These are phyloP conservation scores for Rosa lucieae DNA, from an alignment of 306 rosid species.

Conservation along the genomic window DNA sequence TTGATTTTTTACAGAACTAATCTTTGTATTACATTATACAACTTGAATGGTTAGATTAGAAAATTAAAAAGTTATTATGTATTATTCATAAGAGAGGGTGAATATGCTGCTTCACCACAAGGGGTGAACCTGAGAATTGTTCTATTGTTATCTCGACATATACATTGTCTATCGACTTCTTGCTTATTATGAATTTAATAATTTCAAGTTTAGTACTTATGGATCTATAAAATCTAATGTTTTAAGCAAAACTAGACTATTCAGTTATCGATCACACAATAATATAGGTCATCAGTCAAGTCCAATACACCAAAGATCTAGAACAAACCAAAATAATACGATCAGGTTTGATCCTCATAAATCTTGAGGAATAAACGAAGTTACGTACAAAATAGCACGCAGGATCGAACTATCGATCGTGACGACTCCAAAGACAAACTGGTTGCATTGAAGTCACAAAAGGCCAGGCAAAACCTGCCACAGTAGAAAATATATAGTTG, in stretches of 20 bases:
- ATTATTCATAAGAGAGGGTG: too few species aligned
- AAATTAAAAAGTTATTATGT: too few species aligned
- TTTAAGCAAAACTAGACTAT: neutral
- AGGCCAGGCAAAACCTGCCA: conserved; percentile 6
- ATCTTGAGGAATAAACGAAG: neutral
- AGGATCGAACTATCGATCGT: neutral
- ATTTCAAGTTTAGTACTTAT: neutral
- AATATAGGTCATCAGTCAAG: neutral
- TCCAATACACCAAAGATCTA: neutral
- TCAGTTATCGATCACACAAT: neutral
- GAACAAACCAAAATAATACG: neutral
- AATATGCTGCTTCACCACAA: too few species aligned
- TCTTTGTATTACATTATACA: too few species aligned
- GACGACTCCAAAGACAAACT: neutral
- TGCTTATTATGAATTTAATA: too few species aligned
- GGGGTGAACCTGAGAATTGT: too few species aligned
- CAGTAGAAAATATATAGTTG: neutral
- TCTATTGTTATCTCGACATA: too few species aligned
- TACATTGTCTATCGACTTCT: neutral
- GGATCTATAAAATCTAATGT: neutral
- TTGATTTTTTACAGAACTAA: too few species aligned
- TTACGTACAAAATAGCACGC: neutral
- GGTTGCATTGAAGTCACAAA: neutral
- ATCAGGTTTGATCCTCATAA: neutral
- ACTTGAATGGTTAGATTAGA: too few species aligned